phyloP scores from a whole-genome alignment of 768 basidiomycete genomes.

The Suillus clintonianus region DNA sequence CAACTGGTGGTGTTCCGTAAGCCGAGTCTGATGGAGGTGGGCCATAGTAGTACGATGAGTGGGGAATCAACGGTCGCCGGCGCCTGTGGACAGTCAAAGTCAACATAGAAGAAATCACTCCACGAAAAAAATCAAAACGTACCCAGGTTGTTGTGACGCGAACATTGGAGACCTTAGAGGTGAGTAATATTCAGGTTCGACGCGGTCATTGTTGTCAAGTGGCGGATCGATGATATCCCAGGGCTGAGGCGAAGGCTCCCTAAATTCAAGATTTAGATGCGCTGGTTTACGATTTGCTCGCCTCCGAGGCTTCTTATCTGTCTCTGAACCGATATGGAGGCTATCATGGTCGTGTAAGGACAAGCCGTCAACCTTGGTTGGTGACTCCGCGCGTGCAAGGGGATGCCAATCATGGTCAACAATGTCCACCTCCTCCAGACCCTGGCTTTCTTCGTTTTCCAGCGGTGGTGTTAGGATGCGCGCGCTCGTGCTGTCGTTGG shows the following conservation, averaged over 20 bases:
- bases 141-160: conserved; percentile 46
- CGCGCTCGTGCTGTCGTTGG: conserved; percentile 12
- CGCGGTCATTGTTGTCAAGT: conserved; percentile 34
- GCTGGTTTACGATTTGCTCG: conserved; percentile 37
- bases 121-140: conserved; percentile 19
- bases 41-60: conserved; percentile 84
- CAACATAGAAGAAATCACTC: conserved; percentile 7
- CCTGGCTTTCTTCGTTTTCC: conserved; percentile 5
- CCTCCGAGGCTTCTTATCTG: conserved; percentile 30
- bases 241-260: conserved; percentile 57
- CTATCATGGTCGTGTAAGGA: conserved; percentile 15
- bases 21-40: conserved; percentile 77
- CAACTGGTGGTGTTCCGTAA: conserved; percentile 78
- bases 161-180: conserved; percentile 46
- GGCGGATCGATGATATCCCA: conserved; percentile 66
- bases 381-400: conserved; percentile 12
- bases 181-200: conserved; percentile 41
- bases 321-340: conserved; percentile 10
- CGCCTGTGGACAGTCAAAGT: conserved; percentile 29
- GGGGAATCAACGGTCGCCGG: conserved; percentile 59
- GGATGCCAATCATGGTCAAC: conserved; percentile 28
- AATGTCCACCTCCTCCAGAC: conserved; percentile 21
- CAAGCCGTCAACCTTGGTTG: conserved; percentile 13
- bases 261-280: conserved; percentile 52
- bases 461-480: conserved; percentile 2